phyloP scores from a whole-genome alignment of 2,329 filamentous ascomycete genomes.

The Alternaria sp. region DNA sequence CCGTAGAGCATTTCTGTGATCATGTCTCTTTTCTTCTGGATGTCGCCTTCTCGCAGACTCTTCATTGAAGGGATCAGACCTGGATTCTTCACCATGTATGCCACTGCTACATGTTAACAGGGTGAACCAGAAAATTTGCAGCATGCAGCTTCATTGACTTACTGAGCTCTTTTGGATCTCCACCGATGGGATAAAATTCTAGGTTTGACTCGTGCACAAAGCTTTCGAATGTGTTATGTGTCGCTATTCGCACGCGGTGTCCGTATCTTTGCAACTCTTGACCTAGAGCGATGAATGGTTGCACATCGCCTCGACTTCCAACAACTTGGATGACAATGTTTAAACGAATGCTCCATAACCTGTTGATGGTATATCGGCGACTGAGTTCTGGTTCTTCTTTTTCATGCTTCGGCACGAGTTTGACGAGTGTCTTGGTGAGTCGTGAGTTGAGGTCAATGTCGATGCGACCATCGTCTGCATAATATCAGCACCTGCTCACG shows the following conservation, averaged over 20 bases:
- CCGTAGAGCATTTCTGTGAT: slow-evolving; percentile 37
- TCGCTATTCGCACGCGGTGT: slow-evolving; percentile 40
- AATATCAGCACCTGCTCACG: background rate
- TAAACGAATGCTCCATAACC: slow-evolving; percentile 30
- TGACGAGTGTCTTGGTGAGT: slow-evolving; percentile 29
- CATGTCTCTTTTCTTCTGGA: slow-evolving; percentile 42
- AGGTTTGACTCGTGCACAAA: slow-evolving; percentile 27
- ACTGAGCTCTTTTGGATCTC: slow-evolving; percentile 50
- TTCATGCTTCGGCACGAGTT: slow-evolving; percentile 26
- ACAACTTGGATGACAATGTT: slow-evolving; percentile 67
- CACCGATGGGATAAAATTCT: slow-evolving; percentile 50
- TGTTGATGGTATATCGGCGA: slow-evolving; percentile 3
- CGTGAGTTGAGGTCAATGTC: slow-evolving; percentile 36
- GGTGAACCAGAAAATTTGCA: background rate
- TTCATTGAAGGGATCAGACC: slow-evolving; percentile 46
- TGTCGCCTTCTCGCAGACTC: slow-evolving; percentile 36
- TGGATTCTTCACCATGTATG: slow-evolving; percentile 61
- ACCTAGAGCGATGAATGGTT: slow-evolving; percentile 67
- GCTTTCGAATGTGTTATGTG: slow-evolving; percentile 28
- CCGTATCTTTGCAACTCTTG: slow-evolving; percentile 52
- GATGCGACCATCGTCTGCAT: slow-evolving; percentile 35
- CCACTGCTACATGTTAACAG: slow-evolving; percentile 38
- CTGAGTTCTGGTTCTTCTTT: slow-evolving; percentile 3
- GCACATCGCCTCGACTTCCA: slow-evolving; percentile 62
- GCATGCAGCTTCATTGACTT: background rate